These are phyloP conservation scores for Antarctomyces pellizariae DNA, from an alignment of 495 filamentous ascomycete species.

Conservation along the genomic window DNA sequence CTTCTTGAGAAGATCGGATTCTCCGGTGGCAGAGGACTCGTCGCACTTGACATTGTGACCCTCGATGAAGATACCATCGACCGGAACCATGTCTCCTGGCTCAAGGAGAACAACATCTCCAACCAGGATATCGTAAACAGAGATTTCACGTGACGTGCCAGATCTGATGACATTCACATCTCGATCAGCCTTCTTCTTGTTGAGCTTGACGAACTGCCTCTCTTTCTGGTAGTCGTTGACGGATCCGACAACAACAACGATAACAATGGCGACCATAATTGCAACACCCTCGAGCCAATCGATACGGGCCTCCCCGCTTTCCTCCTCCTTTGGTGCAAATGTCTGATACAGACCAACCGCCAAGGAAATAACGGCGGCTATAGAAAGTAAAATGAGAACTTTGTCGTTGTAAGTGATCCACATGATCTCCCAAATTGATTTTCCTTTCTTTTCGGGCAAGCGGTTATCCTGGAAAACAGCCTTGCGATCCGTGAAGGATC, in stretches of 20 bases:
- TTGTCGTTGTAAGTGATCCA: slow-evolving; percentile 82
- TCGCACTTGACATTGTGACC: slow-evolving; percentile 57
- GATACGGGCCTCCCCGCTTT: slow-evolving; percentile 30
- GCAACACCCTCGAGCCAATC: slow-evolving; percentile 63
- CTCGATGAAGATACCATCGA: slow-evolving; percentile 54
- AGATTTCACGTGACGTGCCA: slow-evolving; percentile 53
- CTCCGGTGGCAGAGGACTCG: slow-evolving; percentile 65
- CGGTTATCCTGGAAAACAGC: slow-evolving; percentile 52
- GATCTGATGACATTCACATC: slow-evolving; percentile 56
- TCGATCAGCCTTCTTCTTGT: slow-evolving; percentile 60
- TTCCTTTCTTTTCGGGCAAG: slow-evolving; percentile 50
- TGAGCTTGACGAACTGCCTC: slow-evolving; percentile 55
- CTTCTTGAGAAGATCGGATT: slow-evolving; percentile 64
- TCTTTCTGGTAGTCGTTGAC: slow-evolving; percentile 55
- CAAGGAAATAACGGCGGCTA: slow-evolving; percentile 64
- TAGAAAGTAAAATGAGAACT: slow-evolving; percentile 54
- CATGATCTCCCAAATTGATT: slow-evolving; percentile 45
- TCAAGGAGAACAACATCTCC: slow-evolving; percentile 70
- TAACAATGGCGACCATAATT: slow-evolving; percentile 45
- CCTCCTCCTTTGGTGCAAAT: slow-evolving; percentile 18
- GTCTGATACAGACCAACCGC: slow-evolving; percentile 46
- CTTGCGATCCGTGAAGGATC: slow-evolving; percentile 20
- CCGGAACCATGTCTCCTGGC: slow-evolving; percentile 71
- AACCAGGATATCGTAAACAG: slow-evolving; percentile 56
- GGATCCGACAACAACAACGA: slow-evolving; percentile 42